Conservation (phyloP, 495 filamentous ascomycete species). For the Lentithecium fluviatile region DNA sequence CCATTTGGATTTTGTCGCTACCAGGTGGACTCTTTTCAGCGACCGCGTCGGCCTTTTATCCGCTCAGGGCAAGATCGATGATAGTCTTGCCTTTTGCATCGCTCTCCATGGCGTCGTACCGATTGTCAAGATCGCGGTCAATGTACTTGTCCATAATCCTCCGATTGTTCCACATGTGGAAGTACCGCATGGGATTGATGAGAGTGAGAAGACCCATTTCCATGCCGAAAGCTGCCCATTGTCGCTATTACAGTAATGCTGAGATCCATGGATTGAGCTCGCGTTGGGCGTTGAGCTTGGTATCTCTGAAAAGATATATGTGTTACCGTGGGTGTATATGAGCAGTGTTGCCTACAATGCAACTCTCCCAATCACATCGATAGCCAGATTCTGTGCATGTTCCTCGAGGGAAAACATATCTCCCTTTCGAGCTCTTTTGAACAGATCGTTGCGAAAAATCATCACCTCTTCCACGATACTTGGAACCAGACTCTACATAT, state of each 20-base stretch:
- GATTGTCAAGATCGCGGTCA: neutral
- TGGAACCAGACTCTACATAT: conserved; percentile 40
- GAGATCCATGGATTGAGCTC: neutral
- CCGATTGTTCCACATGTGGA: neutral
- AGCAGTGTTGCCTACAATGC: neutral
- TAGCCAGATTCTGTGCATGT: conserved; percentile 29
- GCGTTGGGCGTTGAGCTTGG: neutral
- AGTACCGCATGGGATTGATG: neutral
- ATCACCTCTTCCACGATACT: conserved; percentile 39
- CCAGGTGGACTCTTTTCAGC: neutral
- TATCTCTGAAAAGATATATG: neutral
- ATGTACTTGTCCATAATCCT: neutral
- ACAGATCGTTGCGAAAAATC: conserved; percentile 35
- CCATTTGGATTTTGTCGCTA: neutral
- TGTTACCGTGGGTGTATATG: neutral
- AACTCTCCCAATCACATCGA: conserved; percentile 39
- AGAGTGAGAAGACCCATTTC: neutral
- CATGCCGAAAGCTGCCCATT: neutral
- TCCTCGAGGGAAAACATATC: conserved; percentile 38
- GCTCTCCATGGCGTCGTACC: neutral
- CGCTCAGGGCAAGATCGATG: neutral
- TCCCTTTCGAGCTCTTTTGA: conserved; percentile 28
- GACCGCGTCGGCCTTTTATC: neutral
- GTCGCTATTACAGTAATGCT: neutral
- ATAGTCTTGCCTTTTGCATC: neutral